These are phyloP conservation scores for Eimeria maxima DNA, from an alignment of 169 alveolate species.

Conservation along the genomic window DNA sequence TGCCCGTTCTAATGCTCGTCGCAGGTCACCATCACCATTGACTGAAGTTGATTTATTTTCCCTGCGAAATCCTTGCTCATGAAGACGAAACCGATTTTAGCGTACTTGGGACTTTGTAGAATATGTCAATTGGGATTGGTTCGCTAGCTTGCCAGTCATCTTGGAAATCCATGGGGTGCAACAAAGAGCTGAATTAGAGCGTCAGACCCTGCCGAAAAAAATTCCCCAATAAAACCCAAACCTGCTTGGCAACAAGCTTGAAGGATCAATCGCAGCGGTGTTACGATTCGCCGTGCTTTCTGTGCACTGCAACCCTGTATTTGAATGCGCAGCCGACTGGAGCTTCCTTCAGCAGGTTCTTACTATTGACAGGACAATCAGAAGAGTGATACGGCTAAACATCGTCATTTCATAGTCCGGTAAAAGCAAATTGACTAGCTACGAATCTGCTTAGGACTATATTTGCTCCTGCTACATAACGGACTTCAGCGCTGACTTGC, in stretches of 20 bases:
- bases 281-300: background rate
- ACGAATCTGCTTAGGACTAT: background rate
- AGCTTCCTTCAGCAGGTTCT: background rate
- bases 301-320: background rate
- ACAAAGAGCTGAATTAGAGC: constrained; percentile 49
- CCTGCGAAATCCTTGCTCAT: background rate
- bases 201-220: background rate
- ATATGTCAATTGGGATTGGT: constrained; percentile 81
- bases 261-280: constrained; percentile 44
- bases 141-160: constrained; percentile 83
- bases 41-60: background rate
- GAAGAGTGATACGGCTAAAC: background rate
- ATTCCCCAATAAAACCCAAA: background rate
- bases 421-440: background rate
- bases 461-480: background rate
- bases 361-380: background rate
- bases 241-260: constrained; percentile 73
- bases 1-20: constrained; percentile 56
- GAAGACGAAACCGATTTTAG: background rate
- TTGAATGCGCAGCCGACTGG: background rate
- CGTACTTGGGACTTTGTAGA: constrained; percentile 81
- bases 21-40: constrained; percentile 78
- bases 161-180: constrained; percentile 78
- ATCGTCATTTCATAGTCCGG: background rate
- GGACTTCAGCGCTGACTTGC: background rate